A percentile compares a stretch with the other conserved stretches of the same genome.
Conservation (phyloP, 2,329 filamentous ascomycete species). For the Emergomyces africanus region DNA sequence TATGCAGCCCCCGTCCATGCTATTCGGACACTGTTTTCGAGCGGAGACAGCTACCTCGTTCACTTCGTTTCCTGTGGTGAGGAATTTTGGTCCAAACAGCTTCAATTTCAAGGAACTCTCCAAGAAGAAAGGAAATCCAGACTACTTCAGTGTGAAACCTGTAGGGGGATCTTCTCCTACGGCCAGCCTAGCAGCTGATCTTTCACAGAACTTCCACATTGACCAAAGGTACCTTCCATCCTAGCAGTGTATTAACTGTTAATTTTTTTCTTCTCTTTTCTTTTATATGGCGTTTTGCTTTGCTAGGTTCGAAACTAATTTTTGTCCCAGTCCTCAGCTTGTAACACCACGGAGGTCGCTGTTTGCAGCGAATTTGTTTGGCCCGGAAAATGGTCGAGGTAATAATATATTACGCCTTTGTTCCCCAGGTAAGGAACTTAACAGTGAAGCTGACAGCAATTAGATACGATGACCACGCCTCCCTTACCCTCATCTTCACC, state of each 20-base stretch:
- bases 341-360: slow-evolving; percentile 73
- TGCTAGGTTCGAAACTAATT: neutral
- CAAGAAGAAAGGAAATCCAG: slow-evolving; percentile 53
- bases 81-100: slow-evolving; percentile 47
- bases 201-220: slow-evolving; percentile 94
- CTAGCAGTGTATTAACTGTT: neutral
- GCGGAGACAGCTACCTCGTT: slow-evolving; percentile 43
- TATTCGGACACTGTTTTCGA: slow-evolving; percentile 50
- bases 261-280: neutral
- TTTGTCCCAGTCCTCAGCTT: slow-evolving; percentile 56
- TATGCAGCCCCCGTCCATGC: slow-evolving; percentile 62
- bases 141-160: slow-evolving; percentile 74
- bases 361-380: slow-evolving; percentile 62
- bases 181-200: slow-evolving; percentile 77
- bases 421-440: neutral
- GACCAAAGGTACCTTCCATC: slow-evolving; percentile 65
- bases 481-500: slow-evolving; percentile 77
- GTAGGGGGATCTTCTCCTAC: slow-evolving; percentile 80
- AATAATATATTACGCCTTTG: slow-evolving; percentile 26
- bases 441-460: slow-evolving; percentile 22
- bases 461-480: slow-evolving; percentile 70
- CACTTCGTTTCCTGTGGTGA: slow-evolving; percentile 38
- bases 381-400: slow-evolving; percentile 47
- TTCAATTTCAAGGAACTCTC: slow-evolving; percentile 67
- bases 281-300: slow-evolving; percentile 16